Conservation (phyloP, 2,329 filamentous ascomycete genomes). For the Nigrospora sphaerica region DNA sequence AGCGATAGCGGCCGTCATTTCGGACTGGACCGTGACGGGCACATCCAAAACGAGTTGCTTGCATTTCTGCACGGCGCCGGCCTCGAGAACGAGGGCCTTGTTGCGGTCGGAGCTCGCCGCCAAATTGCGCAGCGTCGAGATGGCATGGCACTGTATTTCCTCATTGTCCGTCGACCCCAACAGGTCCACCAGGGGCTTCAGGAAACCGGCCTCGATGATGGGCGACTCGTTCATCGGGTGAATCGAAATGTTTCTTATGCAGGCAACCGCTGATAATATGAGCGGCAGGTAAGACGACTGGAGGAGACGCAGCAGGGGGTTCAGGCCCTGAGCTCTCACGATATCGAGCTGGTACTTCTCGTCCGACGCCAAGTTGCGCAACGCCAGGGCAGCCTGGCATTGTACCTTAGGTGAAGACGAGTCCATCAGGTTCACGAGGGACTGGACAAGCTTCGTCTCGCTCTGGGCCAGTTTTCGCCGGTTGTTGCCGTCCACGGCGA, state of each 20-base stretch:
- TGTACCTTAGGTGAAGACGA: constrained; percentile 96
- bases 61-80: constrained; percentile 96
- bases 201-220: constrained; percentile 94
- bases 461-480: constrained; percentile 85
- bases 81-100: constrained; percentile 94
- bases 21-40: constrained; percentile 88
- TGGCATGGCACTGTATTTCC: constrained; percentile 97
- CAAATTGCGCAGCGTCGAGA: constrained; percentile 90
- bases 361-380: constrained; percentile 92
- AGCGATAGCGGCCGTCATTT: constrained; percentile 99
- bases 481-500: constrained; percentile 89
- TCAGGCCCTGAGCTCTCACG: constrained; percentile 78
- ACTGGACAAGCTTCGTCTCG: constrained; percentile 87
- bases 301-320: constrained; percentile 78
- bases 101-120: constrained; percentile 96
- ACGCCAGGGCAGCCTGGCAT: constrained; percentile 89
- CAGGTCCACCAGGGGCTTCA: constrained; percentile 88
- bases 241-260: constrained; percentile 98
- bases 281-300: constrained; percentile 94
- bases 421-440: constrained; percentile 92
- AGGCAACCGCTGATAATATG: constrained; percentile 93
- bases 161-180: constrained; percentile 95
- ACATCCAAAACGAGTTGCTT: constrained; percentile 93
- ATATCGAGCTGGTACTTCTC: constrained; percentile 99
- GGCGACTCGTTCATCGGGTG: constrained; percentile 96